Percentiles rank a stretch among this genome's conserved stretches.
Conservation (phyloP, 2,329 filamentous ascomycete genomes). For the Leptographium wingfieldii region DNA sequence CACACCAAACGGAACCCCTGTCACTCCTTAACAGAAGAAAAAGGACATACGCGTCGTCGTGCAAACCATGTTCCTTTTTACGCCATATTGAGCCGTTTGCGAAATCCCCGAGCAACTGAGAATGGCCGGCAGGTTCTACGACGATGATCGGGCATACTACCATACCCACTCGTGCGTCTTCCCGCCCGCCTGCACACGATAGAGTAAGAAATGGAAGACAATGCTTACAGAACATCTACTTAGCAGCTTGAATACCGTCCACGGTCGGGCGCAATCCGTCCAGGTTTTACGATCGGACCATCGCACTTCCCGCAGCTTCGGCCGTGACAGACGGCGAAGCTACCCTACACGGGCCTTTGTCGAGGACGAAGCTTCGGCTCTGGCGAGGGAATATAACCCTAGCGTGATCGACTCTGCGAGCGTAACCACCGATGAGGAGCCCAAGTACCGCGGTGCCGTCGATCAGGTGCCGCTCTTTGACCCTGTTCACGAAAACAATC, state of each 20-base stretch:
- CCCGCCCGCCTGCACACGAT: background rate
- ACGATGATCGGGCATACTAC: background rate
- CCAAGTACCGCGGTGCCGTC: constrained; percentile 47
- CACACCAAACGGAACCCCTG: background rate
- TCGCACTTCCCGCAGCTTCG: background rate
- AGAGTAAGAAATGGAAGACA: background rate
- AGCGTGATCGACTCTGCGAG: constrained; percentile 22
- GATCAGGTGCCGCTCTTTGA: constrained; percentile 58
- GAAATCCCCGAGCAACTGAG: background rate
- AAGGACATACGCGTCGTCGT: background rate
- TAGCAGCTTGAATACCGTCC: background rate
- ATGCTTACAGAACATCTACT: background rate
- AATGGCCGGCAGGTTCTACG: background rate
- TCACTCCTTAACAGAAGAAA: background rate
- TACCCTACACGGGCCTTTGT: constrained; percentile 52
- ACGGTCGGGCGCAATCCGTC: constrained; percentile 5
- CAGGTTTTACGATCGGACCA: background rate
- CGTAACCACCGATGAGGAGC: constrained; percentile 36
- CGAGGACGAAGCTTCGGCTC: constrained; percentile 54
- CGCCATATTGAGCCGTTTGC: background rate
- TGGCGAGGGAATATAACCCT: constrained; percentile 46
- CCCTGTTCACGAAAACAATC: constrained; percentile 46
- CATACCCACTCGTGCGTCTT: background rate
- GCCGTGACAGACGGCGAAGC: constrained; percentile 3
- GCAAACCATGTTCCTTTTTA: background rate